Conservation (phyloP, 2,329 filamentous ascomycete genomes). For the Coniella vitis region DNA sequence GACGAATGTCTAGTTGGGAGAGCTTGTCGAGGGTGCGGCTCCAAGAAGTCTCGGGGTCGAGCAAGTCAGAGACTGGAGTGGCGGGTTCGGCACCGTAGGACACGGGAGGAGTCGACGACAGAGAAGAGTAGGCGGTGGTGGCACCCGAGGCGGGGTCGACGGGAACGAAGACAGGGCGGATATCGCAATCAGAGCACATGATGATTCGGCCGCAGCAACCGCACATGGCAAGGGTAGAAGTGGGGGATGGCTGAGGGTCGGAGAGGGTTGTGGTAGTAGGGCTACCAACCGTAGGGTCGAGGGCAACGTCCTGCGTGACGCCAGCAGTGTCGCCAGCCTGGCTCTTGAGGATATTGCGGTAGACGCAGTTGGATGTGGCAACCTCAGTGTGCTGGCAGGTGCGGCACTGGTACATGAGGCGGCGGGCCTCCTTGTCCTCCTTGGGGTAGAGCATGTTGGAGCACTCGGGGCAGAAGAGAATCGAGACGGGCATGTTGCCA, state of each 20-base stretch:
- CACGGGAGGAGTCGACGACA: slow-evolving; percentile 7
- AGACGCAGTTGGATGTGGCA: slow-evolving; percentile 84
- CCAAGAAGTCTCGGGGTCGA: slow-evolving; percentile 20
- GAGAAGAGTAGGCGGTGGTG: slow-evolving; percentile 9
- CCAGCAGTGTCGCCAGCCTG: slow-evolving; percentile 91
- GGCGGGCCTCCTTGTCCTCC: slow-evolving; percentile 78
- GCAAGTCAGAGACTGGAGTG: slow-evolving; percentile 6
- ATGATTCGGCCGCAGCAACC: slow-evolving; percentile 40
- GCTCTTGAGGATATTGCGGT: slow-evolving; percentile 88
- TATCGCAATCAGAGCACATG: slow-evolving; percentile 34
- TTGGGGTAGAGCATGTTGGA: slow-evolving; percentile 98
- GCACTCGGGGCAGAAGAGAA: slow-evolving; percentile 97
- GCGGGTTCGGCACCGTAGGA: slow-evolving; percentile 11
- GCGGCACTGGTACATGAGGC: slow-evolving; percentile 90
- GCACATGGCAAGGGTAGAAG: slow-evolving; percentile 31
- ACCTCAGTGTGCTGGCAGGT: slow-evolving; percentile 89
- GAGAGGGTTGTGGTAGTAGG: slow-evolving; percentile 17
- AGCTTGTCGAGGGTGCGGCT: slow-evolving; percentile 20
- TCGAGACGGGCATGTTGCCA: slow-evolving; percentile 76
- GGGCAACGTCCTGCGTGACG: slow-evolving; percentile 93
- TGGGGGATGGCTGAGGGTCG: slow-evolving; percentile 7
- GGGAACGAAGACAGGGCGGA: slow-evolving; percentile 17
- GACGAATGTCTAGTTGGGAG: slow-evolving; percentile 9
- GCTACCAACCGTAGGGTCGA: slow-evolving; percentile 94
- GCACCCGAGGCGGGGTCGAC: slow-evolving; percentile 9